Base-by-base conservation (phyloP, 2,329 filamentous ascomycete species). In the Amylocarpus encephaloides region DNA sequence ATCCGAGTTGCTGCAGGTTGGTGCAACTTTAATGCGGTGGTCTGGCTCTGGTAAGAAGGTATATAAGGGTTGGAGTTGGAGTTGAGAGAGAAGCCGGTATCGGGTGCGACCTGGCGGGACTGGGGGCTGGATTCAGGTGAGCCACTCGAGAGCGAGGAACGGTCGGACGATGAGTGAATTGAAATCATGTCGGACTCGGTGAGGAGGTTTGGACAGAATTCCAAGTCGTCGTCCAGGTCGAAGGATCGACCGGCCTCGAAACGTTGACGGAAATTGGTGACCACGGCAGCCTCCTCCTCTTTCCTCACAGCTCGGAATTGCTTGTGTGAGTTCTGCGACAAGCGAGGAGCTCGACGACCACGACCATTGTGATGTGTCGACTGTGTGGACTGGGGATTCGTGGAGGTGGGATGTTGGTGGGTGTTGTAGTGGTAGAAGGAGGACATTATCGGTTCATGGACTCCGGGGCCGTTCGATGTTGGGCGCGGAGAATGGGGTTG, bases 201-300 rank as follows among this genome's bases (percentile, higher is more conserved):
- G 73, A 97, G 76, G 61, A 97, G 79, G 67, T 85, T 83, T 56
- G 92, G 92, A 72, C 91, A 96, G 71, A 97, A 97, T 70, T 95
- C 86, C 72, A 95, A 79, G 68, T 97, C 92, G 67, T 97, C 92
- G 65, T 96, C 92, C 55, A 97, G 78, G 62, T 97, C 92, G 65
- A 97, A 97, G 9, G 91, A 95, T 52, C 90, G 83, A 52, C 88
- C 89, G 57, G 89, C 87, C 73, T 97, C 91, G 62, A 95, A 95
- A 66, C 90, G 85, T 60, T 82, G 82, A 61, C 92, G 86, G 74
- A 95, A 96, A 56, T 83, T 82, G 54, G 79, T 78, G 53, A 94
- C 75, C 45, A 83, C 80, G 16, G 82, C 82, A n/a, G 85, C 78
- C 69, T 95, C 90, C 68, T 95, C 90, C 70, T 94, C 91, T 72